Base-by-base conservation (phyloP, 164 flowering plant species). In the Sedum album region DNA sequence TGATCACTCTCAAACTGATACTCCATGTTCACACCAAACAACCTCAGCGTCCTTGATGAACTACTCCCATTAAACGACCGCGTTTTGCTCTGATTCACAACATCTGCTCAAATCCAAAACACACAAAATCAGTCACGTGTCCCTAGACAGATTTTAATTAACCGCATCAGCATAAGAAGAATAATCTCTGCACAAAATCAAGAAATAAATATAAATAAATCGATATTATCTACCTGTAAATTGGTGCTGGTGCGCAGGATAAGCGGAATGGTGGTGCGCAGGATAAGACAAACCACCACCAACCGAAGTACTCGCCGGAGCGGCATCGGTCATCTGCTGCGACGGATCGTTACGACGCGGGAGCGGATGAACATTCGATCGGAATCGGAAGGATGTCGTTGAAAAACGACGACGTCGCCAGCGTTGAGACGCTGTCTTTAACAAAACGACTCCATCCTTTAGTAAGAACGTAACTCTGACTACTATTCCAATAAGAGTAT, bases 21-120 rank as follows among this genome's bases (percentile, higher is more conserved):
- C 73, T 93, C 98, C 71, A 93, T 61, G 77, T 93, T 88, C 73
- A 93, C 98, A 42, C 98, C 98, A 49, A 93, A 93, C 53, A 93
- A 75, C 76, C 98, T 79, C 71, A 64, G 26, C 44, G 89, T 72
- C 48, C 78, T 80, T 5, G 62, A 26, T 5, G 62, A 57, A 13
- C 33, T 26, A 57, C 62, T 57, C 33, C 62, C 31, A 14, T 57
- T 57, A 57, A 57, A 57, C 33, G 62, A 57, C 62, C 6, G 26
- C 62, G 33, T 57, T 30, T 6, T 28, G 5, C 62, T 5, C 35
- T 13, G 33, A 20, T 57, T 57, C 18, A 11, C 18, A 28, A 26
- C 33, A 57, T 33, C 62, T 57, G 33, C 0, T 57, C 7, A 57
- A 11, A 30, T 26, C 33, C 33, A 57, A 14, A 23, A 35, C 5